Evolutionary conservation across 805 yeast species (phyloP), one percentile per base, ranked within the genome.

Genomic region (Debaryomyces prosopidis): DNA sequence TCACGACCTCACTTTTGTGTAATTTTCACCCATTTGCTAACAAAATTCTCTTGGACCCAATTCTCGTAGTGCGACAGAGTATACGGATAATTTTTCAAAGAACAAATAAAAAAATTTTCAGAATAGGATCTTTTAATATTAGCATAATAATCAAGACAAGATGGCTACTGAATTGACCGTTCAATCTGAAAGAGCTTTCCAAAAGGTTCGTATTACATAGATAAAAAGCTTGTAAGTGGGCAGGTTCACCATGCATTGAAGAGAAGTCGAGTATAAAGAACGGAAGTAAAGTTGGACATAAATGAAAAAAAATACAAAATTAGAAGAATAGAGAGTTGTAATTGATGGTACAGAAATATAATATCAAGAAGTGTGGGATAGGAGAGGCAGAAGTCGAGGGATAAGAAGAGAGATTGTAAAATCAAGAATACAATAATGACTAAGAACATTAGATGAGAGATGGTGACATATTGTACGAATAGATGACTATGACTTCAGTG

Each of bases 111-210:
- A n/a, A 30, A 30, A 30, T 30, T 30, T 30, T 30, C 33, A 30
- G 33, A 23, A n/a, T 30, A 30, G 16, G 33, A 30, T 30, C 33
- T 30, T 36, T 36, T 30, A 32, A 33, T 44, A 38, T 23, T 32
- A 45, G 41, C 41, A 40, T 40, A 36, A 26, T 32, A 45, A 39
- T 43, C 37, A 49, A 47, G 50, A 55, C 61, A 82, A 81, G 81
- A 94, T 92, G 98, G 95, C 98, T 76, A 87, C 98, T 80, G 99
- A 94, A 86, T 89, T 94, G 83, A 92, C 97, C 78, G 99, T 94
- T 83, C 99, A 94, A 87, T 87, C 97, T 76, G 99, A 94, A 86
- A 92, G 96, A 82, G 99, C 99, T 90, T 94, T 87, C 96, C 99
- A 94, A 86, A 94, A 94, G 95, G 96, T 89, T 82, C 75, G 95